Evolutionary conservation across 176 grass and related monocot genomes (phyloP), one percentile per base, ranked within the genome.

Genomic region (Pharus latifolius): DNA sequence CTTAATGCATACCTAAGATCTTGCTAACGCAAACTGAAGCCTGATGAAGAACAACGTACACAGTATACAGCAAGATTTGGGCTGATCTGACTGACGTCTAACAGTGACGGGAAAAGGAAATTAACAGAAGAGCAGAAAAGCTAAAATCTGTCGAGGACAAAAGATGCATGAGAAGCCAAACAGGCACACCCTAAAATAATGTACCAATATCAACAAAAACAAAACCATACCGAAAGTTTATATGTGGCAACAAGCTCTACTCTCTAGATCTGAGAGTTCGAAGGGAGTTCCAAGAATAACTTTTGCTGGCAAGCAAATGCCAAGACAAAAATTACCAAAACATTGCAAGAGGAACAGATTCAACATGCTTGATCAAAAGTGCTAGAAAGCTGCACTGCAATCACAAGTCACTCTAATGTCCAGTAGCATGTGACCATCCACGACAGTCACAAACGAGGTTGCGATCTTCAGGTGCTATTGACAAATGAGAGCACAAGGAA

Each of bases 401-500:
- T 79, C 73, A 77, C 31, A 78, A 45, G 66, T 65, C 56, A 61
- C 83, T 84, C 90, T 90, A 84, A 60, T 74, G 69, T 79, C 75
- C 69, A 78, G 57, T 59, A 78, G 86, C 80, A 98, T 90, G 59
- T 57, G 86, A 84, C 75, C 63, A 74, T 35, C 63, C 70, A 76
- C 68, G 45, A 64, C 46, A 70, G 61, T 64, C 43, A 5, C 67
- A 65, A 34, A 84, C 24, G 1, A 49, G 17, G 10, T 63, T 34
- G 61, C 52, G 62, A 61, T 57, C 53, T 83, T 84, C 86, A 99
- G 64, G 95, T 99, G 79, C 68, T 94, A 60, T 99, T 99, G 81
- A 95, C 79, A 78, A 88, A 94, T 56, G 87, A 91, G 68, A 78
- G 88, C 76, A 86, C 78, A 78, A 84, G 71, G 53, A 88, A 88